Conservation (phyloP, 345 rosid genomes). For the Melaleuca alternifolia region DNA sequence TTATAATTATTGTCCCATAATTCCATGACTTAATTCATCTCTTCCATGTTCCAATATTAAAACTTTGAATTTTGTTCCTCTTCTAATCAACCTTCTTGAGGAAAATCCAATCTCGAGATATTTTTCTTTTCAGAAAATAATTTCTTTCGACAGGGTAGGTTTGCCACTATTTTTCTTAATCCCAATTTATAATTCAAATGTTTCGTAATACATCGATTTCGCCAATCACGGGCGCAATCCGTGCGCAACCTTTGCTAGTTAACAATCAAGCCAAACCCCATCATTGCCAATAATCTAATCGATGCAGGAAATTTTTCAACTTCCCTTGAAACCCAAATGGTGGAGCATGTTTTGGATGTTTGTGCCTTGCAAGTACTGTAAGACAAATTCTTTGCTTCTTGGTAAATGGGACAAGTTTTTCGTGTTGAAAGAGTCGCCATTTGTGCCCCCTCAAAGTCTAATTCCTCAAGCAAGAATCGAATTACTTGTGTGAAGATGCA, state of each 20-base stretch:
- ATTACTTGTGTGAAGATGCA: not conserved
- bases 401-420: not conserved
- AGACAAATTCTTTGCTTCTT: not conserved
- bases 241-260: not conserved
- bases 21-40: not conserved
- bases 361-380: not conserved
- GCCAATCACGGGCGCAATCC: not conserved
- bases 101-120: not conserved
- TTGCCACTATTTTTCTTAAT: not conserved
- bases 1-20: not conserved
- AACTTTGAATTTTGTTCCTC: not conserved
- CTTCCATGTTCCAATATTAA: not conserved
- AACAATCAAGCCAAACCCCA: not conserved
- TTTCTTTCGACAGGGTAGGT: not conserved
- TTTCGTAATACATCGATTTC: not conserved
- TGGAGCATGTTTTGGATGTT: not conserved
- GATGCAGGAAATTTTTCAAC: not conserved
- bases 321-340: not conserved
- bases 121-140: not conserved
- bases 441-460: not conserved
- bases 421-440: not conserved
- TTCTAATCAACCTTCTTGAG: not conserved
- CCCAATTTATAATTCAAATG: not conserved
- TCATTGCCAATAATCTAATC: not conserved
- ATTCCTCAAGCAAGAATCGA: not conserved